Evolutionary conservation across 2,329 filamentous ascomycete genomes (phyloP), one percentile per base, ranked within the genome.

Genomic region (Colletotrichum zoysiae): DNA sequence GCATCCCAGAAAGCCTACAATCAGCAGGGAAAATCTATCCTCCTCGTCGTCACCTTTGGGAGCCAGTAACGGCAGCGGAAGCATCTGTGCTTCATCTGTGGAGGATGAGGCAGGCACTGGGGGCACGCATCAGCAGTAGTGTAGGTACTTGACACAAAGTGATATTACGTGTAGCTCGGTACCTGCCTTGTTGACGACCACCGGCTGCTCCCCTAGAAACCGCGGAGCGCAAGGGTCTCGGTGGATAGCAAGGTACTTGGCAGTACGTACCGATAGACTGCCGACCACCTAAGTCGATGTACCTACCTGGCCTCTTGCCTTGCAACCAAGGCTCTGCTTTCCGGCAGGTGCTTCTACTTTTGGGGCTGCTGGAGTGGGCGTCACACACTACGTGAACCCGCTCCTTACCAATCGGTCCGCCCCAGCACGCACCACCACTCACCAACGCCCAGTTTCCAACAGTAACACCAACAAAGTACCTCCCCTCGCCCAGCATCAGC

Each of bases 341-440:
- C 59, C 59, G 69, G 53, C 53, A 71, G 69, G 46, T 63, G 65
- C 65, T 48, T 71, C 48, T 58, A 35, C 38, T 58, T 44, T 62
- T 48, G 40, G 26, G 44, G 51, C 16, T 57, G 51, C 65, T 68
- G 35, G 57, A 51, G 53, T 60, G 58, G 69, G 67, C 69, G 69
- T 71, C 69, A 69, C 65, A 59, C 46, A 53, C 69, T 53, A 61
- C 20, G 46, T 23, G 30, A 68, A 53, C 58, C 68, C 51, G 65
- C 58, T 63, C 64, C 44, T 46, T 71, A 53, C 64, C 64, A 58
- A 35, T 58, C 57, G 64, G 68, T 61, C 68, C 57, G 51, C 61
- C 68, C 68, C 68, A 67, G 57, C 64, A 62, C 58, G n/a, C 40
- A 69, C 67, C 67, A 65, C 23, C 44, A 61, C 58, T 26, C 44